A percentile compares a stretch with the other conserved stretches of the same genome.
Conservation (phyloP, 768 basidiomycete species). For the Collybia mongolica region DNA sequence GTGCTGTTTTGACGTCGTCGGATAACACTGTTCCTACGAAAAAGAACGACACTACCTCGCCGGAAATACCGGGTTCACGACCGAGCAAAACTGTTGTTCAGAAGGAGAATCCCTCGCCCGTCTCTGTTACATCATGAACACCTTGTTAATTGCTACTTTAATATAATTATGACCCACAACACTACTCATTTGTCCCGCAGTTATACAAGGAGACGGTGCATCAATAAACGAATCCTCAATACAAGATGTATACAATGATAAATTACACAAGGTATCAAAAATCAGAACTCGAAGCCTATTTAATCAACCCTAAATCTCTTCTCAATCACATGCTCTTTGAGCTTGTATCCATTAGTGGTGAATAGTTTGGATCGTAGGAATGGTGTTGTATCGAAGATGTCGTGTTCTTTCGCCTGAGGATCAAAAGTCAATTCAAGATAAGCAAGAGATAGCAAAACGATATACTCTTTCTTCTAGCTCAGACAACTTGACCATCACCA, state of each 20-base stretch:
- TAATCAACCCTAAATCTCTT: constrained; percentile 63
- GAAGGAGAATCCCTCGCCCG: neutral
- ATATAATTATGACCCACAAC: no score
- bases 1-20: constrained; percentile 3
- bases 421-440: constrained; percentile 2
- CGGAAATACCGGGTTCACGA: neutral
- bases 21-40: constrained; percentile 2
- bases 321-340: constrained; percentile 65
- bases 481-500: constrained; percentile 70
- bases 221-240: neutral
- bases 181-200: neutral
- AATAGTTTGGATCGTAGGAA: constrained; percentile 89
- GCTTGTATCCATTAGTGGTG: constrained; percentile 82
- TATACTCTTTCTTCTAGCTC: constrained; percentile 88
- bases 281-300: constrained; percentile 7
- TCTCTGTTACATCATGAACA: neutral
- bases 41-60: neutral
- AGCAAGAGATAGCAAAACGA: constrained; percentile 7
- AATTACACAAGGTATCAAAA: constrained; percentile 17
- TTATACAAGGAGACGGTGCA: neutral
- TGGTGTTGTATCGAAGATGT: constrained; percentile 86
- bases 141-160: neutral
- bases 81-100: constrained; percentile 1
- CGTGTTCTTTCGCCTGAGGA: constrained; percentile 88
- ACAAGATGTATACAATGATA: constrained; percentile 4